phyloP scores from a whole-genome alignment of 176 grass and related monocot species.

The Carex pumila region DNA sequence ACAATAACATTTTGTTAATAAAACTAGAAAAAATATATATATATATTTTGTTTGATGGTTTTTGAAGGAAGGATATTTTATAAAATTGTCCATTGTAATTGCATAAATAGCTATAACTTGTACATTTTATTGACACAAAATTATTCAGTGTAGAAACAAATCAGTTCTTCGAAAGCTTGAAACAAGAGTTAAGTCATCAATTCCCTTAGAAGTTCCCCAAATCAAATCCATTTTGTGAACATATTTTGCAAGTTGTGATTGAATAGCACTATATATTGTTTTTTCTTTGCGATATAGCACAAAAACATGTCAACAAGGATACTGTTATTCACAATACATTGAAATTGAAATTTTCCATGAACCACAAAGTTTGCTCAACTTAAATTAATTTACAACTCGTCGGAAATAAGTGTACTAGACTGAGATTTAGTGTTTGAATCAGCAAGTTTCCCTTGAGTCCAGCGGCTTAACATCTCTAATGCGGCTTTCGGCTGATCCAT shows the following conservation, averaged over 20 bases:
- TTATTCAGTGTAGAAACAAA: no score
- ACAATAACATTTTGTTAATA: no score
- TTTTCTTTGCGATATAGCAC: background rate
- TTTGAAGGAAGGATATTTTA: no score
- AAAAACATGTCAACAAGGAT: background rate
- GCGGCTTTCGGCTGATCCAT: constrained; percentile 94
- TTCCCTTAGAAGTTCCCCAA: no score
- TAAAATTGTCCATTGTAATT: no score
- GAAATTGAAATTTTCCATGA: background rate
- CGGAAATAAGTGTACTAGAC: background rate
- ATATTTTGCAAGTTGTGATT: background rate
- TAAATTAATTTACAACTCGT: constrained; percentile 6
- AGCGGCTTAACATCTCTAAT: constrained; percentile 82
- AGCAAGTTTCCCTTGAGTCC: constrained; percentile 56
- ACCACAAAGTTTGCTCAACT: background rate
- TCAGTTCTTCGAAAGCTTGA: no score
- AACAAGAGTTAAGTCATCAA: no score
- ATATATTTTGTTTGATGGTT: no score
- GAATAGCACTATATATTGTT: background rate
- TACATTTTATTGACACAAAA: no score
- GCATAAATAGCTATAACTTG: no score
- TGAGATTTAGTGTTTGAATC: background rate
- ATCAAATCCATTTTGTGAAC: background rate
- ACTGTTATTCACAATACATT: background rate
- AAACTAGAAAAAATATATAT: no score